phyloP scores from a whole-genome alignment of 495 filamentous ascomycete species.

The Daldinia decipiens region DNA sequence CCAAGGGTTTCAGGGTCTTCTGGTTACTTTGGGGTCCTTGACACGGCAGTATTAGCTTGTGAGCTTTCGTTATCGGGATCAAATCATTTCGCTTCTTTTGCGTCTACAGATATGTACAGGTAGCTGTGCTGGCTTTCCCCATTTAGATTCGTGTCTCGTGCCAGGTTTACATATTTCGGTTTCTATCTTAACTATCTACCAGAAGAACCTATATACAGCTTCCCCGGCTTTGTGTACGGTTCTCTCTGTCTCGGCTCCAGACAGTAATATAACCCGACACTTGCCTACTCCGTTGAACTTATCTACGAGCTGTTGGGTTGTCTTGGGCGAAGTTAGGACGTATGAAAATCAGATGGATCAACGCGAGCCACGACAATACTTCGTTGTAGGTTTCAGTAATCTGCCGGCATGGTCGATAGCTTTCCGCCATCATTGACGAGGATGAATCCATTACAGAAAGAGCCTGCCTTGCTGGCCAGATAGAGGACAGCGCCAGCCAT shows the following conservation, averaged over 20 bases:
- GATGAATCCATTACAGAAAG: conserved; percentile 67
- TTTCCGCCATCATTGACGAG: conserved; percentile 68
- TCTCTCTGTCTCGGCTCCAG: not conserved
- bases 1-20: conserved; percentile 26
- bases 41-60: conserved; percentile 10
- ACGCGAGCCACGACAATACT: not conserved
- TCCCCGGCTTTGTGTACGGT: conserved; percentile 3
- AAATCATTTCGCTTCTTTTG: conserved; percentile 4
- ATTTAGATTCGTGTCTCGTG: not conserved
- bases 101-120: conserved; percentile 2
- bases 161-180: conserved; percentile 12
- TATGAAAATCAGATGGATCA: not conserved
- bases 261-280: conserved; percentile 13
- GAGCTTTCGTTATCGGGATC: not conserved
- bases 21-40: conserved; percentile 4
- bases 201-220: not conserved
- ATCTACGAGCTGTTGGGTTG: not conserved
- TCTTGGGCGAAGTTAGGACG: not conserved
- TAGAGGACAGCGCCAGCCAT: conserved; percentile 57
- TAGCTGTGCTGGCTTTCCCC: conserved; percentile 20
- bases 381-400: conserved; percentile 51
- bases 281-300: not conserved
- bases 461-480: conserved; percentile 54
- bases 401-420: conserved; percentile 54
- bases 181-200: conserved; percentile 11